A percentile compares a stretch with the other conserved stretches of the same genome.
Evolutionary conservation across 1,284 basidiomycete genomes (phyloP).

Genomic region (Anthracocystis walkeri): DNA sequence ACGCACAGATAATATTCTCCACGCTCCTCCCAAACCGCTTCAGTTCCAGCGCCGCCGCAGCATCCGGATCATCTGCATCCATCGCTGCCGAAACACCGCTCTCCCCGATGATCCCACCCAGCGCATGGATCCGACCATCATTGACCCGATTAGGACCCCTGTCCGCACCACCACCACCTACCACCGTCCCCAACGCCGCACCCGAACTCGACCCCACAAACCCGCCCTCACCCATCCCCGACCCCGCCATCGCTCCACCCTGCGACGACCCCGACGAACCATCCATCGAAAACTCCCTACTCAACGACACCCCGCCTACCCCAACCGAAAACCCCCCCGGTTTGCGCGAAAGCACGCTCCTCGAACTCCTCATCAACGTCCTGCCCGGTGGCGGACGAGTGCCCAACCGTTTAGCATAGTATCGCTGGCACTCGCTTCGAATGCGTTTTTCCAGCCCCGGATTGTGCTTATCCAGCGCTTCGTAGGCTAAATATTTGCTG

Average conservation of each 20-base stretch:
- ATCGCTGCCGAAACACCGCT: conserved; percentile 48
- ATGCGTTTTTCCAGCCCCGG: conserved; percentile 63
- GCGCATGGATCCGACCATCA: conserved; percentile 47
- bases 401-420: conserved; percentile 63
- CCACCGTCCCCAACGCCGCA: conserved; percentile 14
- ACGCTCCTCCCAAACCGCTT: conserved; percentile 60
- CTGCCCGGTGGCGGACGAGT: conserved; percentile 40
- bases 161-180: conserved; percentile 20
- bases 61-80: conserved; percentile 58
- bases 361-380: conserved; percentile 40
- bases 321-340: conserved; percentile 31
- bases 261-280: neutral
- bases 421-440: conserved; percentile 61
- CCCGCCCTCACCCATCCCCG: conserved; percentile 18
- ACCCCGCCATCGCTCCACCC: conserved; percentile 3
- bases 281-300: conserved; percentile 20
- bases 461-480: conserved; percentile 63
- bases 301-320: neutral
- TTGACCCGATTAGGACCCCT: conserved; percentile 55
- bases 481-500: conserved; percentile 66
- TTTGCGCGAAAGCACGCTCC: conserved; percentile 25
- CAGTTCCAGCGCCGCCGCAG: conserved; percentile 55
- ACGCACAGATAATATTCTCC: conserved; percentile 66
- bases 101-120: conserved; percentile 56
- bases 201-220: conserved; percentile 10